A percentile compares a stretch with the other conserved stretches of the same genome.
Conservation (phyloP, 2,329 filamentous ascomycete species). For the Monosporascus cannonballus region DNA sequence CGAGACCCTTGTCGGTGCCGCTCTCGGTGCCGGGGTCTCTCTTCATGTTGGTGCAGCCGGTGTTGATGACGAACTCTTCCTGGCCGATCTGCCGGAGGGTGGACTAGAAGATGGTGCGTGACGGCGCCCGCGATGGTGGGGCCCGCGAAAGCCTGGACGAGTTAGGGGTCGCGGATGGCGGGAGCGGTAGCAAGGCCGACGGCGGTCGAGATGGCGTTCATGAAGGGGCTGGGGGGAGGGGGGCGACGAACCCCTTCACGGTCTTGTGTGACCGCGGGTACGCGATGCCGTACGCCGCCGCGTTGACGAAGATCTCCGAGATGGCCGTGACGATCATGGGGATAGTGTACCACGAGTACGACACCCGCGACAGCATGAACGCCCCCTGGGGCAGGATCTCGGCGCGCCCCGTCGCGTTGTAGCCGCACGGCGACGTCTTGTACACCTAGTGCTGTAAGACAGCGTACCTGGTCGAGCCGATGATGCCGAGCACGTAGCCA, state of each 20-base stretch:
- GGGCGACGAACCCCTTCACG: constrained; percentile 72
- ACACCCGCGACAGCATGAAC: constrained; percentile 17
- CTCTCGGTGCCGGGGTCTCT: constrained; percentile 20
- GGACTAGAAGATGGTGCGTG: constrained; percentile 22
- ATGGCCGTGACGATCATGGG: constrained; percentile 46
- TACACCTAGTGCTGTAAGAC: constrained; percentile 24
- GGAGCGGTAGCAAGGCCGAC: constrained; percentile 50
- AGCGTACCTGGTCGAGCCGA: constrained; percentile 27
- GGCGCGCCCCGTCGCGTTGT: constrained; percentile 23
- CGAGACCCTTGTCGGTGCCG: constrained; percentile 13
- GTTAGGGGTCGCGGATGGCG: constrained; percentile 38
- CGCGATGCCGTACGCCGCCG: constrained; percentile 65
- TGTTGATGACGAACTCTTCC: constrained; percentile 24
- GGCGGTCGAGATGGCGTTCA: constrained; percentile 62
- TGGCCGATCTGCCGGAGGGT: constrained; percentile 21
- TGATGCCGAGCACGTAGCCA: constrained; percentile 36
- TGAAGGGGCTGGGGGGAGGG: constrained; percentile 65
- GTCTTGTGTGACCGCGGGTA: constrained; percentile 73
- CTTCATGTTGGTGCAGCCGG: constrained; percentile 23
- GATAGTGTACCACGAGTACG: constrained; percentile 25
- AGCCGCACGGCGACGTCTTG: constrained; percentile 23
- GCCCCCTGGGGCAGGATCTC: constrained; percentile 18
- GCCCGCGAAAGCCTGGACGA: constrained; percentile 34
- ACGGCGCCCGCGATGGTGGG: constrained; percentile 22
- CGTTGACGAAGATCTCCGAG: constrained; percentile 48